These are phyloP conservation scores for Afroboletus lepidellus DNA, from an alignment of 1,284 basidiomycete genomes.

Conservation along the genomic window DNA sequence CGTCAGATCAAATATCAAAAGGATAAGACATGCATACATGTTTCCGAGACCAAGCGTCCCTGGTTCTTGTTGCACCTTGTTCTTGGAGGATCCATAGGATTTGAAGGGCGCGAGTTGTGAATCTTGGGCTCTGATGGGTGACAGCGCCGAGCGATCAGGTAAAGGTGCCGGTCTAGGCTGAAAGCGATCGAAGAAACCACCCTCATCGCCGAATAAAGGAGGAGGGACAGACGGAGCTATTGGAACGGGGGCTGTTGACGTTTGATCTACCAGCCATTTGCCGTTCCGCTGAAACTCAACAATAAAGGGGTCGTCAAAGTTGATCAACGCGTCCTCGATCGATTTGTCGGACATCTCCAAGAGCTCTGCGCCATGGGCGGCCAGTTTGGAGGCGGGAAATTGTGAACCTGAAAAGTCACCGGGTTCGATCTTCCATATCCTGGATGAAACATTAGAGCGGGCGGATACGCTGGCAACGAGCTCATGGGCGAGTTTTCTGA, in stretches of 20 bases:
- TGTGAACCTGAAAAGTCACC: slow-evolving; percentile 40
- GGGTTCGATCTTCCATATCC: slow-evolving; percentile 58
- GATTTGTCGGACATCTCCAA: slow-evolving; percentile 42
- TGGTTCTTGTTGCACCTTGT: slow-evolving; percentile 46
- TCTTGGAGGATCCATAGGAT: slow-evolving; percentile 31
- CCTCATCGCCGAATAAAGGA: slow-evolving; percentile 56
- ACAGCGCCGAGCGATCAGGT: slow-evolving; percentile 23
- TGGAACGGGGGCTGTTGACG: slow-evolving; percentile 5
- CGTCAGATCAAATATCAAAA: slow-evolving; percentile 11
- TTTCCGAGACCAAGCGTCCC: slow-evolving; percentile 88
- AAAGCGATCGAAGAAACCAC: slow-evolving; percentile 60
- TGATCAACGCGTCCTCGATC: slow-evolving; percentile 58
- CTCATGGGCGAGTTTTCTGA: slow-evolving; percentile 41
- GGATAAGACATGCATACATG: slow-evolving; percentile 50
- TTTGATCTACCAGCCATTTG: slow-evolving; percentile 49
- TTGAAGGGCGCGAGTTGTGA: slow-evolving; percentile 28
- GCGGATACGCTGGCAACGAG: slow-evolving; percentile 39
- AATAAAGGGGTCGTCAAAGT: slow-evolving; percentile 60
- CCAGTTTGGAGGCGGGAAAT: slow-evolving; percentile 41
- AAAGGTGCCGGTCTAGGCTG: slow-evolving; percentile 28
- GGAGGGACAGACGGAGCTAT: slow-evolving; percentile 31
- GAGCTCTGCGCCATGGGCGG: slow-evolving; percentile 37
- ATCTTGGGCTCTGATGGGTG: slow-evolving; percentile 27
- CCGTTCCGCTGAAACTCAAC: slow-evolving; percentile 58
- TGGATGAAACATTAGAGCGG: slow-evolving; percentile 40